A percentile compares a stretch with the other conserved stretches of the same genome.
Evolutionary conservation across 106 monocot species (phyloP).

Genomic region (Allium fistulosum): DNA sequence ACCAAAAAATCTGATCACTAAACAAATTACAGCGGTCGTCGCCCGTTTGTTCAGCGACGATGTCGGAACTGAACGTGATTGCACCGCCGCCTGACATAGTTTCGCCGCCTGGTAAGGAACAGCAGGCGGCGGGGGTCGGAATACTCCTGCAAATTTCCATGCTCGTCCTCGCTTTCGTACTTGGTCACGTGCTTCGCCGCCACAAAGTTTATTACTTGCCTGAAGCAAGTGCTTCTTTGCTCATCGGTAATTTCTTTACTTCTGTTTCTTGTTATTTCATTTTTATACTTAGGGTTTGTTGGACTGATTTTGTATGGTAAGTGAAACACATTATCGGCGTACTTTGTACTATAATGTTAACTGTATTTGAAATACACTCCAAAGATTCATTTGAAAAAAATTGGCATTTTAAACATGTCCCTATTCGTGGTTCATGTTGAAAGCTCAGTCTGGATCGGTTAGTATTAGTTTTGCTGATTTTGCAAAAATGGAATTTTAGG

Average conservation of each 20-base stretch:
- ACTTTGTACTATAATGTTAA: too few relatives aligned
- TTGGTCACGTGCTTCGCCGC: conserved; percentile 83
- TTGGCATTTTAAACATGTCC: too few relatives aligned
- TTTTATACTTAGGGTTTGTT: conserved; percentile 1
- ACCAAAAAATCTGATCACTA: too few relatives aligned
- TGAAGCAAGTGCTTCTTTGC: conserved; percentile 90
- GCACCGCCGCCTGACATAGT: conserved; percentile 26
- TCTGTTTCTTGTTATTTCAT: not conserved
- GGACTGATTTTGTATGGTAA: not conserved
- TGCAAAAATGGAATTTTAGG: too few relatives aligned
- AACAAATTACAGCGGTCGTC: not conserved
- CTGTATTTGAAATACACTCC: too few relatives aligned
- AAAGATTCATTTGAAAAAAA: too few relatives aligned
- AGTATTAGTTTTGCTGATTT: too few relatives aligned
- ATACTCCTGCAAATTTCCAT: conserved; percentile 92
- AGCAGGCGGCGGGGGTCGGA: conserved; percentile 92
- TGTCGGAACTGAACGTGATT: conserved; percentile 33
- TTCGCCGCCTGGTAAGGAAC: conserved; percentile 60
- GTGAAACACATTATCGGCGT: too few relatives aligned
- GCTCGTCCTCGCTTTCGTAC: conserved; percentile 86
- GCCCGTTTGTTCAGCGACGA: not conserved
- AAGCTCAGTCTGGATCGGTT: too few relatives aligned
- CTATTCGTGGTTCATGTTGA: too few relatives aligned
- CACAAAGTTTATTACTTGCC: conserved; percentile 84
- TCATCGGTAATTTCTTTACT: conserved; percentile 40